These are phyloP conservation scores for Aspergillus oerlinghausenensis DNA, from an alignment of 2,329 filamentous ascomycete genomes.

Conservation along the genomic window DNA sequence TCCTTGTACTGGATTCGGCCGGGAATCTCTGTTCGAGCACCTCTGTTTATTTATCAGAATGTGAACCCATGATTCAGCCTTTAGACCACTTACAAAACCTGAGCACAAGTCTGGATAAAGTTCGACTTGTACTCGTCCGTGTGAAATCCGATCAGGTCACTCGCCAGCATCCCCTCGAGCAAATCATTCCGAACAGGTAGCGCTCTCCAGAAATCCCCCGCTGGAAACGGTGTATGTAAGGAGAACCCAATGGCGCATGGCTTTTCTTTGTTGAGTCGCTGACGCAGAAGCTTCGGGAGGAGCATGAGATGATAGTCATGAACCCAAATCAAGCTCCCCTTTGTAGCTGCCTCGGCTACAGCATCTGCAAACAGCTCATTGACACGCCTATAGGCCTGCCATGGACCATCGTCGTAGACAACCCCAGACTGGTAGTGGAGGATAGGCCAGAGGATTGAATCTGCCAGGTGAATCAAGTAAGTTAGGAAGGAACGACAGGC, in stretches of 20 bases:
- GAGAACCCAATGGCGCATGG: conserved; percentile 94
- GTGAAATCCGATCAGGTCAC: conserved; percentile 92
- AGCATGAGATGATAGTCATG: conserved; percentile 97
- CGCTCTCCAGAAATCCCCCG: conserved; percentile 87
- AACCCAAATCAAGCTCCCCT: conserved; percentile 89
- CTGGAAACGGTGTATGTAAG: conserved; percentile 89
- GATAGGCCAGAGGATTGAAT: conserved; percentile 93
- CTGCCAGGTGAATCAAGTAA: conserved; percentile 39
- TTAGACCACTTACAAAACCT: conserved; percentile 60
- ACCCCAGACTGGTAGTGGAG: conserved; percentile 96
- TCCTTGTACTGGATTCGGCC: conserved; percentile 83
- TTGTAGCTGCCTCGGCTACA: conserved; percentile 72
- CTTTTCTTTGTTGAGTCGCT: conserved; percentile 65
- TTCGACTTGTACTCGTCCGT: conserved; percentile 95
- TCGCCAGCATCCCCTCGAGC: conserved; percentile 74
- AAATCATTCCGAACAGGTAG: conserved; percentile 82
- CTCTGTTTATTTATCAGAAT: conserved; percentile 20
- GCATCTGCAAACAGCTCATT: conserved; percentile 84
- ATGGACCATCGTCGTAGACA: conserved; percentile 85
- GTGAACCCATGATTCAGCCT: not conserved
- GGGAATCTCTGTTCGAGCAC: conserved; percentile 58
- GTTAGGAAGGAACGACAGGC: not conserved
- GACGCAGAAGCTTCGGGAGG: conserved; percentile 81
- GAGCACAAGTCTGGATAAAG: conserved; percentile 83
- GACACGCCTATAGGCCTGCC: conserved; percentile 82